A percentile compares a stretch with the other conserved stretches of the same genome.
These are phyloP conservation scores for Psilocybe cubensis DNA, from an alignment of 768 basidiomycete genomes.

Conservation along the genomic window DNA sequence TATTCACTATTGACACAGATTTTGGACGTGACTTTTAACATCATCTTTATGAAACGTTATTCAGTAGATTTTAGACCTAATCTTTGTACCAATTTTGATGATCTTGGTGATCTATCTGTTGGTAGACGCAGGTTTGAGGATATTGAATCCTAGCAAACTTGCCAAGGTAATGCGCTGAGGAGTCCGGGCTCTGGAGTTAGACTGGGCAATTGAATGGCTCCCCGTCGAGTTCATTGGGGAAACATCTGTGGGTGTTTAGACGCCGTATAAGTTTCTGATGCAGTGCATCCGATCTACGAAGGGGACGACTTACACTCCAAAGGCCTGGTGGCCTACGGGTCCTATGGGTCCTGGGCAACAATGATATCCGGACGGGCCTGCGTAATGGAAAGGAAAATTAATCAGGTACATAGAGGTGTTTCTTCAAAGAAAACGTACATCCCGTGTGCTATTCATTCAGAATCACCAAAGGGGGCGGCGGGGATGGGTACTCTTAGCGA, in stretches of 20 bases:
- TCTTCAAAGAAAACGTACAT: background rate
- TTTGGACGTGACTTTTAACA: no score
- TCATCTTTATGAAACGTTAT: no score
- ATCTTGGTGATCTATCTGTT: no score
- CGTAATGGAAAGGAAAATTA: background rate
- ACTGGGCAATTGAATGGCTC: background rate
- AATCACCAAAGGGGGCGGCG: no score
- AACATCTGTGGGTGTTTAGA: background rate
- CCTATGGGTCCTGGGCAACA: background rate
- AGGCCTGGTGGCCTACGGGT: background rate
- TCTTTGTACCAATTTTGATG: no score
- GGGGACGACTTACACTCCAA: background rate
- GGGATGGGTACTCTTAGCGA: no score
- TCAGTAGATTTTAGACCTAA: no score
- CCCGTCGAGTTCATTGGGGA: background rate
- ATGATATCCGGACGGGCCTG: background rate
- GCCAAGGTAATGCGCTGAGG: no score
- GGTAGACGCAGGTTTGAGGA: no score
- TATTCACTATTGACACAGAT: no score
- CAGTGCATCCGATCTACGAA: background rate
- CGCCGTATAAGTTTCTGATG: background rate
- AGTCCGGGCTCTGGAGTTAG: background rate
- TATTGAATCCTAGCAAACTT: no score
- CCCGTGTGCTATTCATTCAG: background rate
- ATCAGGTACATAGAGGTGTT: background rate